Conservation (phyloP, 164 flowering plant genomes). For the Vitis cinerea region DNA sequence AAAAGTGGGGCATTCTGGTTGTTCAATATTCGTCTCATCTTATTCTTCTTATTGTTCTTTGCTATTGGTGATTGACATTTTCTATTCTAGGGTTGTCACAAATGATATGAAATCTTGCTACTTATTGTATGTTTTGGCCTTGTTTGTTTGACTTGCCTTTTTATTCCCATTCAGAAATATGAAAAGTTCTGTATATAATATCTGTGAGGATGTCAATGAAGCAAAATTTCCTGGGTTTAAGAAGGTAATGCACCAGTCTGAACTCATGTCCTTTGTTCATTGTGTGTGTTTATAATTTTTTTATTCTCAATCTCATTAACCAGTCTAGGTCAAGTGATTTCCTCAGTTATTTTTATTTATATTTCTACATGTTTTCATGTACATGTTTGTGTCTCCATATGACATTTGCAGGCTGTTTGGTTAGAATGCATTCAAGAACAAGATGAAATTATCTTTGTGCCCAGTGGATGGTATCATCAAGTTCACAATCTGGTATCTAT, state of each 20-base stretch:
- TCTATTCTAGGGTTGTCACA: too few species aligned
- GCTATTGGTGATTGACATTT: too few species aligned
- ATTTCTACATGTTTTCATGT: not conserved
- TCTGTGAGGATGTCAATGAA: conserved; percentile 71
- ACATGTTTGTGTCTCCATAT: not conserved
- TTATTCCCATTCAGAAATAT: conserved; percentile 49
- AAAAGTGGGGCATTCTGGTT: not conserved
- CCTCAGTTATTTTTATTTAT: not conserved
- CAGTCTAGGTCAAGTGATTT: too few species aligned
- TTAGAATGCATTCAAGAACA: conserved; percentile 75
- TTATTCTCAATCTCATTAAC: too few species aligned
- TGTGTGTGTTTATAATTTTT: too few species aligned
- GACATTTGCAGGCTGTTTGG: conserved; percentile 68
- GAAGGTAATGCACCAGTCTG: conserved; percentile 44
- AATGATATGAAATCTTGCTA: not conserved
- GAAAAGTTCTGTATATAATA: conserved; percentile 72
- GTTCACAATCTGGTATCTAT: conserved; percentile 79
- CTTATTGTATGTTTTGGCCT: not conserved
- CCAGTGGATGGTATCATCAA: conserved; percentile 99
- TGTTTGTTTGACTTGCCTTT: not conserved
- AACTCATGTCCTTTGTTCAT: not conserved
- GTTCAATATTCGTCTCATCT: too few species aligned
- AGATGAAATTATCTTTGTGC: conserved; percentile 88
- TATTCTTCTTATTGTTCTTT: too few species aligned
- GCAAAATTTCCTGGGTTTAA: conserved; percentile 67